These are phyloP conservation scores for Choiromyces venosus DNA, from an alignment of 495 filamentous ascomycete species.

Conservation along the genomic window DNA sequence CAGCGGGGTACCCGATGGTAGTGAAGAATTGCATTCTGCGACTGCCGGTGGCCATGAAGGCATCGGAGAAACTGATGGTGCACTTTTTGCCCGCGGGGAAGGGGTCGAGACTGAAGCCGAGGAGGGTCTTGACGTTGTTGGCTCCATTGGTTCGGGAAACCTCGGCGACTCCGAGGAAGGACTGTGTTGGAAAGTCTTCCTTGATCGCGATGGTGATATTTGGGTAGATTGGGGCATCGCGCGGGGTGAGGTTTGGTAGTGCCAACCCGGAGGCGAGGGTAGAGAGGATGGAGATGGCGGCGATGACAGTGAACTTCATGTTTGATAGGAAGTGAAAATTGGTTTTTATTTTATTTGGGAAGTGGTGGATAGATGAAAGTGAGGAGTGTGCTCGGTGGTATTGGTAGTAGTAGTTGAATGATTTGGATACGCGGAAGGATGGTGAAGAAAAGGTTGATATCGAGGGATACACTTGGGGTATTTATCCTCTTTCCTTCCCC, in stretches of 20 bases:
- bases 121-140: not conserved
- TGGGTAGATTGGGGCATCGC: fast-evolving
- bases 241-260: not conserved
- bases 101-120: not conserved
- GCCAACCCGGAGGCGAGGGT: not conserved
- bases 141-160: not conserved
- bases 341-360: not conserved
- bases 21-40: not conserved
- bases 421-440: not conserved
- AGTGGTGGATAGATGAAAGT: not conserved
- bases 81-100: not conserved
- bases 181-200: not conserved
- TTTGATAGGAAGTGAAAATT: not conserved
- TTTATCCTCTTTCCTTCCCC: not conserved
- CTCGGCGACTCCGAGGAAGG: not conserved
- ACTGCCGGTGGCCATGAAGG: not conserved
- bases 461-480: not conserved
- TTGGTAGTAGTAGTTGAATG: not conserved
- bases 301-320: not conserved
- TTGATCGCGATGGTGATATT: not conserved
- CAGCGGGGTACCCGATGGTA: not conserved
- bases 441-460: not conserved
- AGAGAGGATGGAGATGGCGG: not conserved
- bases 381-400: not conserved
- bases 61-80: not conserved